phyloP scores from a whole-genome alignment of 306 rosid genomes.

The Morella rubra region DNA sequence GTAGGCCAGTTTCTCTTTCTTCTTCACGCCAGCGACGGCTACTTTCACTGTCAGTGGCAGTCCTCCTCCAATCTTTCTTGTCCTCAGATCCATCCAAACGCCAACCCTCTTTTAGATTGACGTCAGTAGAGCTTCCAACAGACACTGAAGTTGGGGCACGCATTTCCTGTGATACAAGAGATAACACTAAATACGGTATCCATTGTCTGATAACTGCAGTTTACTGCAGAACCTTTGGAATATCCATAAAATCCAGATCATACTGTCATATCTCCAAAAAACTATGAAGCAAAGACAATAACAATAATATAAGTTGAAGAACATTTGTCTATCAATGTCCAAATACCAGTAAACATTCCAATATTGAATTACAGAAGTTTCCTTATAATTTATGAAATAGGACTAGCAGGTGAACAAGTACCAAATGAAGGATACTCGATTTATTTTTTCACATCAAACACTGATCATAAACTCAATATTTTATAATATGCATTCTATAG shows the following conservation, averaged over 20 bases:
- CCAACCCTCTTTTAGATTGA: slow-evolving; percentile 55
- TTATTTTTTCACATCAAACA: not conserved
- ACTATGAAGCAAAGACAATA: not conserved
- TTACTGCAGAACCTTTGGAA: not conserved
- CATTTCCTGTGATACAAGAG: slow-evolving; percentile 37
- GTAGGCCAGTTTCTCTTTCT: slow-evolving; percentile 64
- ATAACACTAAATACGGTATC: not conserved
- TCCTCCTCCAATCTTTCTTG: slow-evolving; percentile 54
- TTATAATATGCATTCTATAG: not conserved
- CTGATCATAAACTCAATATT: not conserved
- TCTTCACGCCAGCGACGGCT: slow-evolving; percentile 70
- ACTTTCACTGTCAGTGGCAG: slow-evolving; percentile 44
- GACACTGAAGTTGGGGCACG: slow-evolving; percentile 45
- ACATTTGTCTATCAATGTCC: not conserved
- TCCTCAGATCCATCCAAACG: slow-evolving; percentile 57
- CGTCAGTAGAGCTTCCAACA: slow-evolving; percentile 38
- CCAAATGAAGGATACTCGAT: not conserved
- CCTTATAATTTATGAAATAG: not conserved
- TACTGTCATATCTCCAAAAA: not conserved
- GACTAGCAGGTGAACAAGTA: not conserved
- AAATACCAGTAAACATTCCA: not conserved
- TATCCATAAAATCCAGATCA: not conserved
- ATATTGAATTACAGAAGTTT: not conserved
- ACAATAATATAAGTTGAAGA: not conserved
- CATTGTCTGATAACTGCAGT: not conserved